Evolutionary conservation across 2,329 filamentous ascomycete species (phyloP).

Genomic region (Fusarium hainanense): DNA sequence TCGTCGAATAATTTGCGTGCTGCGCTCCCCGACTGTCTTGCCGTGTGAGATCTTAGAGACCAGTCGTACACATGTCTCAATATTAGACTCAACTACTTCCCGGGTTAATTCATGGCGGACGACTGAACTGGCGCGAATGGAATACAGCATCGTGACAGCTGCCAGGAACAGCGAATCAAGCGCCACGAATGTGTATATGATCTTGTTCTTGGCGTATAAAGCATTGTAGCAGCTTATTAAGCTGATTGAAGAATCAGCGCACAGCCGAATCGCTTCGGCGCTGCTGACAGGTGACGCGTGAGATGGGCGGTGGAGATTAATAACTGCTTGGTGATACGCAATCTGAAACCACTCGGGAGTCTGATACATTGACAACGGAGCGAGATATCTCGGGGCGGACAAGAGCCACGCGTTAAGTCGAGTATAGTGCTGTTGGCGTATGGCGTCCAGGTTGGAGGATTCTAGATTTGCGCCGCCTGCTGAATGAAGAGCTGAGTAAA

Average conservation of each 20-base stretch:
- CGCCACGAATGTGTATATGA: constrained; percentile 39
- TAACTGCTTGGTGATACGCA: constrained; percentile 40
- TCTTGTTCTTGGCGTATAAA: constrained; percentile 40
- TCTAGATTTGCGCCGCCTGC: constrained; percentile 34
- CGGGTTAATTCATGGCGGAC: constrained; percentile 32
- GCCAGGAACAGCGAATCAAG: constrained; percentile 38
- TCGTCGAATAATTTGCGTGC: constrained; percentile 31
- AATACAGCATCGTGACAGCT: constrained; percentile 40
- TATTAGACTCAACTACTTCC: constrained; percentile 40
- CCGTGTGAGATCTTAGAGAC: constrained; percentile 40
- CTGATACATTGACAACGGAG: constrained; percentile 41
- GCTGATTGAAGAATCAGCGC: constrained; percentile 41
- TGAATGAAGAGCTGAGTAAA: constrained; percentile 39
- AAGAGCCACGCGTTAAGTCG: constrained; percentile 39
- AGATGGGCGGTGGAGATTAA: constrained; percentile 39
- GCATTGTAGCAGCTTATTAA: constrained; percentile 42
- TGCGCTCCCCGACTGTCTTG: constrained; percentile 35
- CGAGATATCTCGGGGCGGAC: constrained; percentile 35
- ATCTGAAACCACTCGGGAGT: constrained; percentile 43
- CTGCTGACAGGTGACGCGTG: constrained; percentile 40
- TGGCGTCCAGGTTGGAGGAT: constrained; percentile 28
- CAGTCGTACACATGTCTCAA: constrained; percentile 33
- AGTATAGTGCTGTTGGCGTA: constrained; percentile 38
- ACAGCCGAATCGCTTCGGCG: constrained; percentile 39
- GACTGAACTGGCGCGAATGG: constrained; percentile 30